Percentiles rank a stretch among this genome's conserved stretches.
These are phyloP conservation scores for Capsicum chinense DNA, from an alignment of 257 asterid genomes.

Conservation along the genomic window DNA sequence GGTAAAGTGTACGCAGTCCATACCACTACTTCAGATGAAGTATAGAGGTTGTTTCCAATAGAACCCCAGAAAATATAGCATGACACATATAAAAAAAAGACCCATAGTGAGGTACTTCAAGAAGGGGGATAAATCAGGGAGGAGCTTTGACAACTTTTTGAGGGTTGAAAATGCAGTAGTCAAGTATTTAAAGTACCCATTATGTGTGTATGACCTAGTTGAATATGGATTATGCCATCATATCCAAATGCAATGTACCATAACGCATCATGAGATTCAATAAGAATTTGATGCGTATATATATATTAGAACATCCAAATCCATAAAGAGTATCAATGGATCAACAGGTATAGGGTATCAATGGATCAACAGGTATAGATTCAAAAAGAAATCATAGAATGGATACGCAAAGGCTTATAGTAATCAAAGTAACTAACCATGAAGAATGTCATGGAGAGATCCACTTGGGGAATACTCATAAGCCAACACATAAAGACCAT, in stretches of 20 bases:
- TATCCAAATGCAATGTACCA: not conserved
- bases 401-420: not conserved
- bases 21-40: too few relatives aligned
- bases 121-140: too few relatives aligned
- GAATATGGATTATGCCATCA: not conserved
- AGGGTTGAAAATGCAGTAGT: too few relatives aligned
- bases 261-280: not conserved
- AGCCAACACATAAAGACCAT: slow-evolving; percentile 67
- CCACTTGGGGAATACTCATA: slow-evolving; percentile 76
- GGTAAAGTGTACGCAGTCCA: too few relatives aligned
- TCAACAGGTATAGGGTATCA: too few relatives aligned
- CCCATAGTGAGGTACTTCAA: too few relatives aligned
- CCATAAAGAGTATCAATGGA: not conserved
- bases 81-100: too few relatives aligned
- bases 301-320: slow-evolving; percentile 7
- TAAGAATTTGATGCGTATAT: not conserved
- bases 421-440: slow-evolving; percentile 49
- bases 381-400: slow-evolving; percentile 13
- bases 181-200: too few relatives aligned
- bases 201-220: too few relatives aligned
- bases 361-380: not conserved
- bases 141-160: too few relatives aligned
- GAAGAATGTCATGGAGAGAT: slow-evolving; percentile 81
- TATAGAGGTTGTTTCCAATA: too few relatives aligned
- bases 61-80: too few relatives aligned